Percentiles rank a stretch among this genome's conserved stretches.
Evolutionary conservation across 352 stramenopile genomes (phyloP).

Genomic region (Phytophthora foliorum): DNA sequence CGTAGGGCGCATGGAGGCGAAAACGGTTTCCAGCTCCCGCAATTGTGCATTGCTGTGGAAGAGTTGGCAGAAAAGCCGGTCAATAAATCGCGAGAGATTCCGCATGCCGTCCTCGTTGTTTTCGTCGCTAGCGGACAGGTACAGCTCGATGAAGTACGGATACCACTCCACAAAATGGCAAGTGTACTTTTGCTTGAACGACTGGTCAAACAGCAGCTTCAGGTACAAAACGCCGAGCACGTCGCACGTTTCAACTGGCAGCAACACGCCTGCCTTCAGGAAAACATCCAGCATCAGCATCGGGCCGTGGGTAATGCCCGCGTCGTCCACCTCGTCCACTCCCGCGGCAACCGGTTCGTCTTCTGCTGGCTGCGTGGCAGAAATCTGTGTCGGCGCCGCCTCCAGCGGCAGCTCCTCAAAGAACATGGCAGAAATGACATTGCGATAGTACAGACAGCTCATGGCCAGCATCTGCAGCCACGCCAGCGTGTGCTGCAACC

Average conservation of each 20-base stretch:
- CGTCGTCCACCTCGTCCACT: constrained; percentile 27
- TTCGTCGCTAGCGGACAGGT: constrained; percentile 67
- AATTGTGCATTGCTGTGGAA: constrained; percentile 87
- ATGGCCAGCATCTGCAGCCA: constrained; percentile 81
- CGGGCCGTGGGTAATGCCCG: background rate
- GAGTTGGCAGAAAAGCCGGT: constrained; percentile 86
- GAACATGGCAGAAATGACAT: constrained; percentile 65
- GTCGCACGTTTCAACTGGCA: constrained; percentile 79
- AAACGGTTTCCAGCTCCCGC: constrained; percentile 67
- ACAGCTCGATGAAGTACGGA: constrained; percentile 82
- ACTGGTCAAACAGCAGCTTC: constrained; percentile 83
- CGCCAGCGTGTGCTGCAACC: constrained; percentile 63
- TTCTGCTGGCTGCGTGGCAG: constrained; percentile 17
- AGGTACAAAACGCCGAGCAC: constrained; percentile 85
- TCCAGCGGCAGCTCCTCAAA: constrained; percentile 69
- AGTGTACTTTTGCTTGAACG: constrained; percentile 86
- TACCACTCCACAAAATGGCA: constrained; percentile 88
- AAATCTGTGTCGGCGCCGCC: constrained; percentile 13
- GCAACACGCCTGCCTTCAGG: constrained; percentile 71
- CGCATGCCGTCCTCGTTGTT: constrained; percentile 82
- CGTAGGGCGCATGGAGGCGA: constrained; percentile 40
- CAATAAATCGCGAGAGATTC: constrained; percentile 84
- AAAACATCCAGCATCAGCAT: constrained; percentile 75
- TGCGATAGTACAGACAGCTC: constrained; percentile 77
- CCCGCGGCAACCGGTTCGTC: constrained; percentile 22